Percentiles rank a stretch among this genome's conserved stretches.
Conservation (phyloP, 2,329 filamentous ascomycete species). For the Penicillium sp. region DNA sequence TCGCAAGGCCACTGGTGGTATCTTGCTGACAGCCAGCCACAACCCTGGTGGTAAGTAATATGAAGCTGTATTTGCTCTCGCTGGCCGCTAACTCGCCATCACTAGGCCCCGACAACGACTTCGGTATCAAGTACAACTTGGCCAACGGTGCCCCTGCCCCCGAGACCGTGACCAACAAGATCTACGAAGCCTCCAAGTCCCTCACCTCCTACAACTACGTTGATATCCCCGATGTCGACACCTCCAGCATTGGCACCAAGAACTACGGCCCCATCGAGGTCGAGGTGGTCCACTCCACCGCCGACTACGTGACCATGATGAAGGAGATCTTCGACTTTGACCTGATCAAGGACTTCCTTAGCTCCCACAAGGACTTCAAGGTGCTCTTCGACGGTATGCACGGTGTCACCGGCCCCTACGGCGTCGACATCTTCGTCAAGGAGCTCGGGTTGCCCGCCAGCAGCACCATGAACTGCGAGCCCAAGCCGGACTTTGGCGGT, state of each 20-base stretch:
- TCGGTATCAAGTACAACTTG: conserved; percentile 99
- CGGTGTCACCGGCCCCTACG: conserved; percentile 94
- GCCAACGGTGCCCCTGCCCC: conserved; percentile 93
- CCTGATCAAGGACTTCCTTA: conserved; percentile 91
- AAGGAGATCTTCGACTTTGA: conserved; percentile 99
- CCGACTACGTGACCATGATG: conserved; percentile 91
- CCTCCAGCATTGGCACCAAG: conserved; percentile 75
- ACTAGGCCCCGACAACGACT: conserved; percentile 84
- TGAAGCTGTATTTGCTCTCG: not conserved
- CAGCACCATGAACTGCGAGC: conserved; percentile 87
- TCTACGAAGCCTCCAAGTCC: conserved; percentile 86
- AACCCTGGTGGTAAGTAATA: conserved; percentile 82
- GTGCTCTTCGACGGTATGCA: conserved; percentile 92
- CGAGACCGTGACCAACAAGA: conserved; percentile 96
- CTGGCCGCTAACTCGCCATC: not conserved
- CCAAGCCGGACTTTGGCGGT: conserved; percentile 91
- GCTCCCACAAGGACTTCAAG: conserved; percentile 85
- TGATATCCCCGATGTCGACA: conserved; percentile 82
- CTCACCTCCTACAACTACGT: conserved; percentile 90
- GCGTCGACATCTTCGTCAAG: conserved; percentile 88
- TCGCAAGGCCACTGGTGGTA: conserved; percentile 91
- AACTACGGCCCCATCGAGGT: conserved; percentile 86
- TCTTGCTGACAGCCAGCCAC: conserved; percentile 94
- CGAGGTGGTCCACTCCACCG: conserved; percentile 88
- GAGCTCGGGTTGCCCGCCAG: conserved; percentile 78